A percentile compares a stretch with the other conserved stretches of the same genome.
These are phyloP conservation scores for Cryptosporidium ryanae DNA, from an alignment of 169 alveolate species.

Conservation along the genomic window DNA sequence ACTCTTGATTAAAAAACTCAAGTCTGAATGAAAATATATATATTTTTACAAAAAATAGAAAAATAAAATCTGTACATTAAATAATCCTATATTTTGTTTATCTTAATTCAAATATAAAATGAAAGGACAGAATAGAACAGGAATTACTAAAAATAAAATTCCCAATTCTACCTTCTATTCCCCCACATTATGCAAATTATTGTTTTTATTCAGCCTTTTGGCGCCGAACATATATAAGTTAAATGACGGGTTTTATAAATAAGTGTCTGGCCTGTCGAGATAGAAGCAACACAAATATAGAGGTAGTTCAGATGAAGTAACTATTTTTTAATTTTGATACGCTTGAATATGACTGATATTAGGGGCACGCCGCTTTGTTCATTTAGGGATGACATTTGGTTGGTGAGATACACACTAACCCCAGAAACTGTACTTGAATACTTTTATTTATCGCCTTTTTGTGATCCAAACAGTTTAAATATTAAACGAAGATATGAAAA, in stretches of 20 bases:
- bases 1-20: no score
- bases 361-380: conserved; percentile 52
- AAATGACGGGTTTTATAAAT: not conserved
- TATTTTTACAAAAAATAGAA: no score
- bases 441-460: conserved; percentile 60
- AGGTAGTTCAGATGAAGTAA: no score
- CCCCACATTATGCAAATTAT: no score
- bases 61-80: no score
- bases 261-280: not conserved
- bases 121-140: no score
- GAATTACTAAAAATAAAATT: no score
- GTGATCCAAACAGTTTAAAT: conserved; percentile 63
- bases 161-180: no score
- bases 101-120: no score
- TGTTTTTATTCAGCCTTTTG: not conserved
- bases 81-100: no score
- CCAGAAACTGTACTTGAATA: conserved; percentile 58
- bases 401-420: conserved; percentile 41
- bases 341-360: conserved; percentile 41
- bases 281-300: not conserved
- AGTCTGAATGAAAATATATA: no score
- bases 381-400: conserved; percentile 68
- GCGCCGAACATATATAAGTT: conserved; percentile 3
- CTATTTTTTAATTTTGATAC: not conserved
- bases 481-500: conserved; percentile 43